Conservation (phyloP, 2,329 filamentous ascomycete genomes). For the Fusarium marasasianum region DNA sequence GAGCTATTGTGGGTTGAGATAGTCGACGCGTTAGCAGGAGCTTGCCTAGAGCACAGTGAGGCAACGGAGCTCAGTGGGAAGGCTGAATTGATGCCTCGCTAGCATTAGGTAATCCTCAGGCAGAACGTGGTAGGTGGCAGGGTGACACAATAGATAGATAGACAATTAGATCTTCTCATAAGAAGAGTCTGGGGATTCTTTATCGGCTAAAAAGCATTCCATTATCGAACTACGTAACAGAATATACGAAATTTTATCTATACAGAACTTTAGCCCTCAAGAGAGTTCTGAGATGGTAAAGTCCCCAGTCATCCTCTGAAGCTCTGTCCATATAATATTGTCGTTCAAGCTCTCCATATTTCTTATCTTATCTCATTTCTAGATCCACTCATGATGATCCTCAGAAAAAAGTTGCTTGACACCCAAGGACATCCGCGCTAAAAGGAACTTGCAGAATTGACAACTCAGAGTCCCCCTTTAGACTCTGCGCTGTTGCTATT, state of each 20-base stretch:
- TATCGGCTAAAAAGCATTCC: accelerated
- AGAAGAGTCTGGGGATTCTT: background rate
- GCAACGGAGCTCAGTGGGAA: constrained; percentile 46
- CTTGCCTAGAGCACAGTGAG: constrained; percentile 56
- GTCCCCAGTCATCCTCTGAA: too few relatives aligned
- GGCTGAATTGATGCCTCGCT: constrained; percentile 48
- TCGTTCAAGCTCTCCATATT: constrained; percentile 14
- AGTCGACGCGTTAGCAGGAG: constrained; percentile 57
- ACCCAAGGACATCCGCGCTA: constrained; percentile 35
- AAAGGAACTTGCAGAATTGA: constrained; percentile 34
- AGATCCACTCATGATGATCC: constrained; percentile 37
- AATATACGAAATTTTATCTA: too few relatives aligned
- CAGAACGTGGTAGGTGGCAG: constrained; percentile 18
- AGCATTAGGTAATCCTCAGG: constrained; percentile 46
- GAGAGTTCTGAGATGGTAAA: background rate
- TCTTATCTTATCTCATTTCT: constrained; percentile 30
- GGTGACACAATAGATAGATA: background rate
- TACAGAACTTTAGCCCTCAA: too few relatives aligned
- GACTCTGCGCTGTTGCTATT: constrained; percentile 14
- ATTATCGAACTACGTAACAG: background rate
- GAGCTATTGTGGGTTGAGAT: constrained; percentile 42
- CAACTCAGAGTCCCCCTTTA: constrained; percentile 22
- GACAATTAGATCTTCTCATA: background rate
- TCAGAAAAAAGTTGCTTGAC: constrained; percentile 43
- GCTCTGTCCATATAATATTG: constrained; percentile 29